These are phyloP conservation scores for Neofusicoccum umdonicola DNA, from an alignment of 2,329 filamentous ascomycete genomes.

Conservation along the genomic window DNA sequence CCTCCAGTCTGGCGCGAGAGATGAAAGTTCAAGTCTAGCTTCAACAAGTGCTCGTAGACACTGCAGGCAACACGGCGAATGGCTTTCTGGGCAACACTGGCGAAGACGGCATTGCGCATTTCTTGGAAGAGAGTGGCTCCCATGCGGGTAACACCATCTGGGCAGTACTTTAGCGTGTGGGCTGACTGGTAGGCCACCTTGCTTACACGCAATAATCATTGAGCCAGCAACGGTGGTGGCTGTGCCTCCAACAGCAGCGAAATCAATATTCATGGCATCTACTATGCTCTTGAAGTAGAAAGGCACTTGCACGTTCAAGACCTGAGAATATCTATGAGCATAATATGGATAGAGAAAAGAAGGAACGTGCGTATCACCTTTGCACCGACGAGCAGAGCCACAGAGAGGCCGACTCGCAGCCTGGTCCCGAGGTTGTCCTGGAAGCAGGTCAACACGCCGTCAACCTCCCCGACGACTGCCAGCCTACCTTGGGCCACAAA, in stretches of 20 bases:
- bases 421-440: slow-evolving; percentile 75
- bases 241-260: slow-evolving; percentile 80
- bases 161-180: slow-evolving; percentile 22
- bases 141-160: slow-evolving; percentile 80
- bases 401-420: slow-evolving; percentile 78
- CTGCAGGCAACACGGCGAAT: slow-evolving; percentile 88
- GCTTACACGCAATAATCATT: slow-evolving; percentile 81
- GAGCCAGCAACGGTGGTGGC: slow-evolving; percentile 85
- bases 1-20: slow-evolving; percentile 92
- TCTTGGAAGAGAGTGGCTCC: slow-evolving; percentile 90
- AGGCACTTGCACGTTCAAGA: slow-evolving; percentile 94
- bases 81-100: slow-evolving; percentile 93
- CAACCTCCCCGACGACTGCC: not conserved
- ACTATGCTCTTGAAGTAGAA: slow-evolving; percentile 99
- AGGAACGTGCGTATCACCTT: slow-evolving; percentile 57
- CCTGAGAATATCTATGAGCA: slow-evolving; percentile 33
- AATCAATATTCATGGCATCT: slow-evolving; percentile 95
- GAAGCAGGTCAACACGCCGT: not conserved
- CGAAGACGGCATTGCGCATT: slow-evolving; percentile 92
- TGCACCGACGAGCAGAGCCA: slow-evolving; percentile 78
- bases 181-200: not conserved
- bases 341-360: slow-evolving; percentile 17
- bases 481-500: slow-evolving; percentile 75
- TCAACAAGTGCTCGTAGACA: slow-evolving; percentile 87
- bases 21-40: slow-evolving; percentile 90